Evolutionary conservation across 2,329 filamentous ascomycete genomes (phyloP).

Genomic region (Verticillium isaacii): DNA sequence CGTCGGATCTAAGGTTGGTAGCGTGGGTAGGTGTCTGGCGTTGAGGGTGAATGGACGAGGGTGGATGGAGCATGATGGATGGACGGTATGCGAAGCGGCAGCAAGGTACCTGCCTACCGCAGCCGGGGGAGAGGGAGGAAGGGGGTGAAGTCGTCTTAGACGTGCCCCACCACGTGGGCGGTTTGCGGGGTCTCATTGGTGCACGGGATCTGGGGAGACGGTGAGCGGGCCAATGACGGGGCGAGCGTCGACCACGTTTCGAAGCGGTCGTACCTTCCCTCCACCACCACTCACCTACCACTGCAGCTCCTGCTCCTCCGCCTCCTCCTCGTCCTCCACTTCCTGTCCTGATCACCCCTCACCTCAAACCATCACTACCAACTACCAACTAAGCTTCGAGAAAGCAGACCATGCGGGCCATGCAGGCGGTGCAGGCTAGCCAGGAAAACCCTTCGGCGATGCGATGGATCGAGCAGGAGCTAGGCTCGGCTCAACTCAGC

Average conservation of each 20-base stretch:
- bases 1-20: not conserved
- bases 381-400: not conserved
- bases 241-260: not conserved
- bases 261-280: not conserved
- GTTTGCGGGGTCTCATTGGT: not conserved
- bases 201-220: not conserved
- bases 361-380: not conserved
- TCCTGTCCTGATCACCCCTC: not conserved
- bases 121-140: not conserved
- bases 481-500: not conserved
- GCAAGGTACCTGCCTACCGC: not conserved
- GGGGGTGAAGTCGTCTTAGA: not conserved
- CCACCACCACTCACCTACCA: not conserved
- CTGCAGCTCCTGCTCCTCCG: not conserved
- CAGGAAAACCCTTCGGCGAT: not conserved
- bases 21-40: not conserved
- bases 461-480: not conserved
- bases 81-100: not conserved
- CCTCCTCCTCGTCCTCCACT: not conserved
- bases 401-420: too few species aligned
- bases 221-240: not conserved
- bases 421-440: not conserved
- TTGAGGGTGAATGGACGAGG: not conserved
- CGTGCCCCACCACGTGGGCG: not conserved
- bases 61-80: not conserved